A percentile compares a stretch with the other conserved stretches of the same genome.
Conservation (phyloP, 176 grass and related monocot genomes). For the Musa itinerans region DNA sequence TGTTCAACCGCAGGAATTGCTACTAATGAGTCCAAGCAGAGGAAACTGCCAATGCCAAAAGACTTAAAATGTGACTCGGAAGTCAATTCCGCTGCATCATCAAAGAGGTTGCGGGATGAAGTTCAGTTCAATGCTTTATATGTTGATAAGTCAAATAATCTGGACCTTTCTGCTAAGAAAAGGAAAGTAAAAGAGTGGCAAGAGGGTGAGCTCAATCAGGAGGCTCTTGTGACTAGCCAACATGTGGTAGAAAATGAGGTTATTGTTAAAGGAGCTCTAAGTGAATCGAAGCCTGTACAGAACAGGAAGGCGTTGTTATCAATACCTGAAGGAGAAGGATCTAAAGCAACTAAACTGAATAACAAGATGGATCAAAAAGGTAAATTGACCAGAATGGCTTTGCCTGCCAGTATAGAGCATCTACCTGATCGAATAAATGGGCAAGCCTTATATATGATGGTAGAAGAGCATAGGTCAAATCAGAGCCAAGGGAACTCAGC, state of each 20-base stretch:
- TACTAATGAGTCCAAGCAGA: slow-evolving; percentile 16
- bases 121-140: slow-evolving; percentile 25
- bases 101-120: slow-evolving; percentile 24
- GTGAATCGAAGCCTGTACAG: slow-evolving; percentile 32
- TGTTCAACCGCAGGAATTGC: slow-evolving; percentile 18
- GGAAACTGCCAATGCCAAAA: slow-evolving; percentile 22
- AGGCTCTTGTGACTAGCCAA: slow-evolving; percentile 14
- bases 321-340: slow-evolving; percentile 28
- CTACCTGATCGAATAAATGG: slow-evolving; percentile 26
- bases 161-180: slow-evolving; percentile 29
- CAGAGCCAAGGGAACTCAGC: slow-evolving; percentile 15
- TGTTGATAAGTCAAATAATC: slow-evolving; percentile 25
- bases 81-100: slow-evolving; percentile 4
- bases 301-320: slow-evolving; percentile 20
- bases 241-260: not conserved
- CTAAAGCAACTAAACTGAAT: slow-evolving; percentile 21
- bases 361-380: slow-evolving; percentile 4
- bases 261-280: slow-evolving; percentile 29
- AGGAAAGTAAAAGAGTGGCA: slow-evolving; percentile 37
- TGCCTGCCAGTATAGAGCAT: slow-evolving; percentile 23
- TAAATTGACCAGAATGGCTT: slow-evolving; percentile 7
- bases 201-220: slow-evolving; percentile 18
- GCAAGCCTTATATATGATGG: not conserved
- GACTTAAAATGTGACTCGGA: slow-evolving; percentile 25
- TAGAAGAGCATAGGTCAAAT: slow-evolving; percentile 10